Conservation (phyloP, 371 early-diverging fungal species). For the Massospora cicadina region DNA sequence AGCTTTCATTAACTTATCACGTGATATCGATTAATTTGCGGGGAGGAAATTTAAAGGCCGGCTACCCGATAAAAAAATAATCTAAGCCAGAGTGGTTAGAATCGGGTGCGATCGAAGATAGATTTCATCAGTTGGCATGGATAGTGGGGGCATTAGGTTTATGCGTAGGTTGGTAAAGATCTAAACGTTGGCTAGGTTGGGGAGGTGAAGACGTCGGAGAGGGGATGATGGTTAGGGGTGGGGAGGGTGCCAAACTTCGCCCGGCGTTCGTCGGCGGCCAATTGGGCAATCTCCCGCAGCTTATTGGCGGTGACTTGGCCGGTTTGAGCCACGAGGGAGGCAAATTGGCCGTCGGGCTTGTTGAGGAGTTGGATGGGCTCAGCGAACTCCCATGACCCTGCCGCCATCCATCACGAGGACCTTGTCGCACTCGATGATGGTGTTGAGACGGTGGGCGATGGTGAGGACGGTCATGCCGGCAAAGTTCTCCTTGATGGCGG, state of each 20-base stretch:
- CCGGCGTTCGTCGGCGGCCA: constrained; percentile 11
- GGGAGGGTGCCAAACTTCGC: not conserved
- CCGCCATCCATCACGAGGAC: constrained; percentile 67
- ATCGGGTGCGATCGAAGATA: too few species aligned
- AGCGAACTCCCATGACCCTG: constrained; percentile 58
- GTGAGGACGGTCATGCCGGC: constrained; percentile 60
- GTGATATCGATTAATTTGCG: too few species aligned
- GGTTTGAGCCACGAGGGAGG: constrained; percentile 22
- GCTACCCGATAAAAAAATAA: too few species aligned
- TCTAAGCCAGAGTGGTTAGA: too few species aligned
- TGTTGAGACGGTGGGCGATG: constrained; percentile 62
- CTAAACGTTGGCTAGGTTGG: too few species aligned
- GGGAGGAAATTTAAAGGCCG: too few species aligned
- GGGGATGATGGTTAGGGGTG: not conserved
- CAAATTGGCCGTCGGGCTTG: constrained; percentile 34
- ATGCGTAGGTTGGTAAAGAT: too few species aligned
- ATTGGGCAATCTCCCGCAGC: constrained; percentile 19
- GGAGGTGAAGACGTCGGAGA: too few species aligned
- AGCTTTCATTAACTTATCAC: too few species aligned
- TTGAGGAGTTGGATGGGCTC: constrained; percentile 34
- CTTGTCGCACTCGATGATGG: constrained; percentile 66
- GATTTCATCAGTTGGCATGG: too few species aligned
- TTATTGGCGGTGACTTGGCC: constrained; percentile 19
- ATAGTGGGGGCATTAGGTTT: too few species aligned
- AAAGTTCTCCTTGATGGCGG: constrained; percentile 64